Percentiles rank a stretch among this genome's conserved stretches.
Conservation (phyloP, 129 eudicot species). For the Tanacetum coccineum region DNA sequence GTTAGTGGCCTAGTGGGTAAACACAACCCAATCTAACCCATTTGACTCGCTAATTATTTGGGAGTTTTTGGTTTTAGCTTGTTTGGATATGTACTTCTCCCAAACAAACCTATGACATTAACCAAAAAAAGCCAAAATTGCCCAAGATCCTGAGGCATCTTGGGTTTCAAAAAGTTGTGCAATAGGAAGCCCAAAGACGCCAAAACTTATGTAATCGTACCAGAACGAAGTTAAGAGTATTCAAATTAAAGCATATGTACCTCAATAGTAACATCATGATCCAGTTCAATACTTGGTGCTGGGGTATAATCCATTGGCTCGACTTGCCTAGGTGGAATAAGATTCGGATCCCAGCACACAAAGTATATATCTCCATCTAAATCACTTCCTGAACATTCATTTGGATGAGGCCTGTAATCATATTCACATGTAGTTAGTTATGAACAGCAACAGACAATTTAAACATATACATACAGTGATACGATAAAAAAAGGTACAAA, state of each 20-base stretch:
- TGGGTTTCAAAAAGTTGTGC: too few species aligned
- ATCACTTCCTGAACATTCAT: slow-evolving; percentile 95
- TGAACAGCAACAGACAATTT: slow-evolving; percentile 9
- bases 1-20: too few species aligned
- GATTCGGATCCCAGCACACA: slow-evolving; percentile 72
- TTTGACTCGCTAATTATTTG: too few species aligned
- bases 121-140: too few species aligned
- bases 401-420: slow-evolving; percentile 72
- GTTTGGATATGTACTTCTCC: too few species aligned
- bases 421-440: not conserved
- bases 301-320: slow-evolving; percentile 74
- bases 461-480: not conserved
- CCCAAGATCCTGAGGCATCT: too few species aligned
- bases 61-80: too few species aligned
- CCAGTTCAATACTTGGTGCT: slow-evolving; percentile 40
- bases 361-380: slow-evolving; percentile 91
- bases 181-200: too few species aligned
- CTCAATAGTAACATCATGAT: slow-evolving; percentile 82
- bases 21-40: too few species aligned
- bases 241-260: slow-evolving; percentile 24
- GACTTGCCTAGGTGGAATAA: slow-evolving; percentile 55
- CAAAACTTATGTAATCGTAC: too few species aligned
- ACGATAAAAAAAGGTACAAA: not conserved
- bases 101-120: too few species aligned
- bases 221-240: too few species aligned